Evolutionary conservation across 768 basidiomycete genomes (phyloP).

Genomic region (Suillus weaverae): DNA sequence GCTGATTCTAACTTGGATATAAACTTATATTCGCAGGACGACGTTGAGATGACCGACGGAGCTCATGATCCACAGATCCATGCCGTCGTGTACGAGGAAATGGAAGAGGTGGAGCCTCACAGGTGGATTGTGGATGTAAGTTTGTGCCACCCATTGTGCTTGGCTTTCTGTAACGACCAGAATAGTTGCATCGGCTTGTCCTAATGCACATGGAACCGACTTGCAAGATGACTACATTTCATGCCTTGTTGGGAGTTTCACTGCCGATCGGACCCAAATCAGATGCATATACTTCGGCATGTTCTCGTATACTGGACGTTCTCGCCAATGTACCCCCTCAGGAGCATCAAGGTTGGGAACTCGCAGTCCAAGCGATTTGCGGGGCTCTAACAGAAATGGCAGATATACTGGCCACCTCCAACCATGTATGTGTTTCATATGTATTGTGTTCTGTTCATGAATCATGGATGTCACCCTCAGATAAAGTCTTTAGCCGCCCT

Average conservation of each 20-base stretch:
- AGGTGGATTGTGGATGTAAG: constrained; percentile 60
- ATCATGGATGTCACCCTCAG: constrained; percentile 33
- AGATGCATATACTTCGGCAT: constrained; percentile 42
- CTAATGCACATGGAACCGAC: constrained; percentile 51
- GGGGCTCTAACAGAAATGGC: constrained; percentile 42
- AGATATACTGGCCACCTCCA: constrained; percentile 33
- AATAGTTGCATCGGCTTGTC: constrained; percentile 60
- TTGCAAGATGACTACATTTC: constrained; percentile 47
- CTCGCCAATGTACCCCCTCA: constrained; percentile 27
- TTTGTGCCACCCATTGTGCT: constrained; percentile 5
- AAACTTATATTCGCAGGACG: constrained; percentile 29
- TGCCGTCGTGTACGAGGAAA: constrained; percentile 28
- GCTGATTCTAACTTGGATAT: constrained; percentile 17
- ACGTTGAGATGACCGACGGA: constrained; percentile 37
- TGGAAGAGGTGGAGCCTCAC: constrained; percentile 39
- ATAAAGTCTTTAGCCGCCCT: constrained; percentile 47
- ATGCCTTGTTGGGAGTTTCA: constrained; percentile 46
- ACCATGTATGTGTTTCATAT: constrained; percentile 30
- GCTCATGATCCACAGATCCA: constrained; percentile 10
- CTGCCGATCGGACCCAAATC: constrained; percentile 25
- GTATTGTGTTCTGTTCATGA: constrained; percentile 2
- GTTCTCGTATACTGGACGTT: constrained; percentile 36
- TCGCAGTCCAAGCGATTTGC: constrained; percentile 30
- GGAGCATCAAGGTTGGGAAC: constrained; percentile 19
- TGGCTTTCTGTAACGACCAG: constrained; percentile 6